A percentile compares a stretch with the other conserved stretches of the same genome.
phyloP scores from a whole-genome alignment of 331 rosid genomes.

The Quercus phellos region DNA sequence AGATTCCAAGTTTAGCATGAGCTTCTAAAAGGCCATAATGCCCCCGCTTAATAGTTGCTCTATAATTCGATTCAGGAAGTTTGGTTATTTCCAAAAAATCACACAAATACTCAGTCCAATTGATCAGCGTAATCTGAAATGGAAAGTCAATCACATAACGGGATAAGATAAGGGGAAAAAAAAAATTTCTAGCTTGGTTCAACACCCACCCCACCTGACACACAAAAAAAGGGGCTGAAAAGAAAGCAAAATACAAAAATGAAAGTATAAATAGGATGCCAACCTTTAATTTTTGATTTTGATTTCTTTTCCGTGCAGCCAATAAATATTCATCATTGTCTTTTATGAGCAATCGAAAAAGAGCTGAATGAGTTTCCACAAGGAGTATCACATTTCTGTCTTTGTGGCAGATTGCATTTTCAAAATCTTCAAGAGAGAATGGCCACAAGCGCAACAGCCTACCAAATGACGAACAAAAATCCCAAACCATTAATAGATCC shows the following conservation, averaged over 20 bases:
- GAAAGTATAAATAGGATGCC: conserved; percentile 10
- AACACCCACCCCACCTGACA: background rate
- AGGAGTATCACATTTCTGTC: conserved; percentile 69
- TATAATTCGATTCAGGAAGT: conserved; percentile 48
- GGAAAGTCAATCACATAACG: conserved; percentile 18
- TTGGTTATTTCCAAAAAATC: conserved; percentile 72
- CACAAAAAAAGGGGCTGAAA: background rate
- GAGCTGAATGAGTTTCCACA: conserved; percentile 83
- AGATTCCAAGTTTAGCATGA: conserved; percentile 60
- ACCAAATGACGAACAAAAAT: conserved; percentile 69
- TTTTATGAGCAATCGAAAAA: conserved; percentile 69
- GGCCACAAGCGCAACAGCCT: conserved; percentile 67
- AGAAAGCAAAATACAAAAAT: background rate
- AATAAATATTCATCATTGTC: conserved; percentile 47
- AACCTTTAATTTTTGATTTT: conserved; percentile 63
- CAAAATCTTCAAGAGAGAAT: conserved; percentile 82
- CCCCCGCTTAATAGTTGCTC: conserved; percentile 77
- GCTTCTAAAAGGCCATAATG: conserved; percentile 87
- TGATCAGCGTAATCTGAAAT: conserved; percentile 73
- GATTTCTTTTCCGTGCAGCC: conserved; percentile 47
- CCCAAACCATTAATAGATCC: conserved; percentile 91
- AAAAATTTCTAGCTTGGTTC: background rate
- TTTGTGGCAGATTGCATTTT: conserved; percentile 76
- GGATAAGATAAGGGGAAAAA: background rate
- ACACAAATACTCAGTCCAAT: conserved; percentile 80